phyloP scores from a whole-genome alignment of 1,284 basidiomycete species.

The Ustilago loliicola region DNA sequence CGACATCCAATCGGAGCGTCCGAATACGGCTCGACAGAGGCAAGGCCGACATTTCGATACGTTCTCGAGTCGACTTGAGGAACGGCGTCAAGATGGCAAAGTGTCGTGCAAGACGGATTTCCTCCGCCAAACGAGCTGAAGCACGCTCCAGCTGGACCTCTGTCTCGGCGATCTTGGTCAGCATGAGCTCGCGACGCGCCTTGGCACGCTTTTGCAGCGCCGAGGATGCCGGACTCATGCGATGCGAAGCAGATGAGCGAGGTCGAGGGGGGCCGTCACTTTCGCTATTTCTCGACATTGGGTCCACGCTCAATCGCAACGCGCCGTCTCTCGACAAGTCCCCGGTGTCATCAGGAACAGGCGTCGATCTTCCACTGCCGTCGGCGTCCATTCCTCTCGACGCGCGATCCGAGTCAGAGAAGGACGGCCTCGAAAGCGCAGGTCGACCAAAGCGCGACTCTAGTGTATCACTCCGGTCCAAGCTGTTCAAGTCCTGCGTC shows the following conservation, averaged over 20 bases:
- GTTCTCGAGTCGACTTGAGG: conserved; percentile 61
- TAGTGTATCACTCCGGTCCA: conserved; percentile 61
- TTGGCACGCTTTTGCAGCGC: conserved; percentile 40
- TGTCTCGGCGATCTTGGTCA: conserved; percentile 76
- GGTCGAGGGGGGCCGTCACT: conserved; percentile 32
- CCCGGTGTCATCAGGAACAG: conserved; percentile 27
- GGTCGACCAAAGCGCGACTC: conserved; percentile 33
- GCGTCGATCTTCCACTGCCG: conserved; percentile 38
- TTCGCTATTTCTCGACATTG: conserved; percentile 20
- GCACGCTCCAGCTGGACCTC: conserved; percentile 81
- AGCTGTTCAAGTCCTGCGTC: conserved; percentile 40
- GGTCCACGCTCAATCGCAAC: conserved; percentile 24
- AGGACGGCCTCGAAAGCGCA: conserved; percentile 19
- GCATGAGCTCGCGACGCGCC: conserved; percentile 48
- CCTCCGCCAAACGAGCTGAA: conserved; percentile 40
- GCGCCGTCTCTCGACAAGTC: conserved; percentile 21
- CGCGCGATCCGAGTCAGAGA: conserved; percentile 29
- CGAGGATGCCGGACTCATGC: conserved; percentile 34
- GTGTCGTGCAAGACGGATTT: conserved; percentile 61
- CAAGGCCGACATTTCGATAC: conserved; percentile 61
- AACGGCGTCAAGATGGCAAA: conserved; percentile 64
- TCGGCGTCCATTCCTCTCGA: conserved; percentile 18
- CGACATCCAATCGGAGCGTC: conserved; percentile 53
- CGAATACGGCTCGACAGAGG: conserved; percentile 54
- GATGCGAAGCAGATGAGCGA: conserved; percentile 43